Conservation (phyloP, 2,329 filamentous ascomycete species). For the Chaetomiaceae sp. region DNA sequence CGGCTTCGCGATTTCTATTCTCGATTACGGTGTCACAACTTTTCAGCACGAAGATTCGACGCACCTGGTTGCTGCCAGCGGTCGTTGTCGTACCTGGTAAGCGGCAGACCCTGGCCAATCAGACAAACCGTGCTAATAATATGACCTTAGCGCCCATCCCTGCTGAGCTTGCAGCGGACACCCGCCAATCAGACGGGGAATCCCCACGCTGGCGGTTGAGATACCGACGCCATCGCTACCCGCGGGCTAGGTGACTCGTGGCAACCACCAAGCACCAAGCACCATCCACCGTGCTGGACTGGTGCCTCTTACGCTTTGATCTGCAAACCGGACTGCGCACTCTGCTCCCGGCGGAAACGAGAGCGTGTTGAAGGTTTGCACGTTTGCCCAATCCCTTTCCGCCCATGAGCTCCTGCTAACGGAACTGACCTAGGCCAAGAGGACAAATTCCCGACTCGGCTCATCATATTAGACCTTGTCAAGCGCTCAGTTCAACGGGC, state of each 20-base stretch:
- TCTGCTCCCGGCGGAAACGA: not conserved
- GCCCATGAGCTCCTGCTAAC: conserved; percentile 1
- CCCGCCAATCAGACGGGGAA: conserved; percentile 24
- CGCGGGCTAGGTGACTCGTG: conserved; percentile 14
- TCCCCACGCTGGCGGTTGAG: conserved; percentile 22
- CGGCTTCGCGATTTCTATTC: conserved; percentile 5
- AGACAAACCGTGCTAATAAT: conserved; percentile 29
- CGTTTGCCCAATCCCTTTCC: not conserved
- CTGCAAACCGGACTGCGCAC: conserved; percentile 13
- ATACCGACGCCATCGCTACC: conserved; percentile 25
- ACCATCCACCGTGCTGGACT: conserved; percentile 12
- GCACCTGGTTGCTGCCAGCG: conserved; percentile 4
- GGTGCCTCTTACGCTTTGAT: conserved; percentile 4
- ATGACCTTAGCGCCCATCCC: conserved; percentile 29
- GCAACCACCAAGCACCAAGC: conserved; percentile 6
- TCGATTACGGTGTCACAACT: conserved; percentile 8
- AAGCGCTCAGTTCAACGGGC: conserved; percentile 18
- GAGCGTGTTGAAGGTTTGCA: not conserved
- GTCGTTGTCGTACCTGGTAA: conserved; percentile 19
- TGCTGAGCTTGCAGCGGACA: conserved; percentile 20
- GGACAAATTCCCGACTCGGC: not conserved
- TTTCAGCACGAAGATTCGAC: conserved; percentile 3
- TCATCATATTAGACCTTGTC: conserved; percentile 10
- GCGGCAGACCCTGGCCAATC: conserved; percentile 28
- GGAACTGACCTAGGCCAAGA: not conserved